A percentile compares a stretch with the other conserved stretches of the same genome.
phyloP scores from a whole-genome alignment of 2,329 filamentous ascomycete genomes.

The Nothophaeocryptopus gaeumannii region DNA sequence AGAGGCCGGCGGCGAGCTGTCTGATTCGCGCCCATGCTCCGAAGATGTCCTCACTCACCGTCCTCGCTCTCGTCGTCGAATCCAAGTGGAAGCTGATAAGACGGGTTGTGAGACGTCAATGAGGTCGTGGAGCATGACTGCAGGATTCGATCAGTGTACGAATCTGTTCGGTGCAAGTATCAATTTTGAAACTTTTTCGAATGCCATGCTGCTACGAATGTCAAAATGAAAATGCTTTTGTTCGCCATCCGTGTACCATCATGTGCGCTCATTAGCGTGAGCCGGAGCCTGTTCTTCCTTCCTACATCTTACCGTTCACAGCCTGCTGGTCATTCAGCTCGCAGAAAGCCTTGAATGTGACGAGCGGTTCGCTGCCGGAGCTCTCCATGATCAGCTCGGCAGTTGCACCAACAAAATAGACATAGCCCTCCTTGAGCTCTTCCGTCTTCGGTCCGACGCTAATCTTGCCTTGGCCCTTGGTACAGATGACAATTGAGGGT shows the following conservation, averaged over 20 bases:
- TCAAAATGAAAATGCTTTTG: not conserved
- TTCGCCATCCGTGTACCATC: not conserved
- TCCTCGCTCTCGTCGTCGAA: too few species aligned
- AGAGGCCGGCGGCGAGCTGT: too few species aligned
- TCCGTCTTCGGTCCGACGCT: constrained; percentile 78
- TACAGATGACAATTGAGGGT: constrained; percentile 91
- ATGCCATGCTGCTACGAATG: too few species aligned
- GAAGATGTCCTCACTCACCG: too few species aligned
- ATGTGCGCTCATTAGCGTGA: not conserved
- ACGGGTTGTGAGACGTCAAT: too few species aligned
- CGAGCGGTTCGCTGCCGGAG: constrained; percentile 65
- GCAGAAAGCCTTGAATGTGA: constrained; percentile 71
- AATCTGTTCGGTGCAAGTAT: too few species aligned
- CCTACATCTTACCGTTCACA: constrained; percentile 18
- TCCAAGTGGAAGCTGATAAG: too few species aligned
- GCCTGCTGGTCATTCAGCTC: constrained; percentile 21
- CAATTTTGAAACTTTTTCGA: too few species aligned
- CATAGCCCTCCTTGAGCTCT: constrained; percentile 55
- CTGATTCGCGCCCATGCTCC: too few species aligned
- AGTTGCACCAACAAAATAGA: constrained; percentile 72
- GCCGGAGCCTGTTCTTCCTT: not conserved
- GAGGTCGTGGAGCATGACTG: too few species aligned
- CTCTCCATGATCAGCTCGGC: constrained; percentile 79
- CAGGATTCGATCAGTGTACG: too few species aligned
- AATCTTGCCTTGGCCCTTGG: constrained; percentile 76